phyloP scores from a whole-genome alignment of 1,284 basidiomycete genomes.

The Pterulicium gracile region DNA sequence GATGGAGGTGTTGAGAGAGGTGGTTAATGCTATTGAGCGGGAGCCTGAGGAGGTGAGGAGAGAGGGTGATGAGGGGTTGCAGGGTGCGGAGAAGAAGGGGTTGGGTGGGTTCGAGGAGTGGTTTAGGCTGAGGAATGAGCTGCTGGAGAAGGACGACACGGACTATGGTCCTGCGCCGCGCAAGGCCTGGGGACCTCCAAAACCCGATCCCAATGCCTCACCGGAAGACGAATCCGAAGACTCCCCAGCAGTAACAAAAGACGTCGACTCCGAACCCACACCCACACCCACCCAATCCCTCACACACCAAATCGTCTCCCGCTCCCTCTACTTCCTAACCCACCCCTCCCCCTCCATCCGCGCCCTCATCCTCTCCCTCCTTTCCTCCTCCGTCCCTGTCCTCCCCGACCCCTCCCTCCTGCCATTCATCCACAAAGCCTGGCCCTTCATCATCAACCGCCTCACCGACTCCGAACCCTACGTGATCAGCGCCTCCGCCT shows the following conservation, averaged over 20 bases:
- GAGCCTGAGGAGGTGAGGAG: conserved; percentile 26
- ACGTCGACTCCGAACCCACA: conserved; percentile 29
- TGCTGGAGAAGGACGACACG: conserved; percentile 23
- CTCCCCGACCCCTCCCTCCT: conserved; percentile 69
- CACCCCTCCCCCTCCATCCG: conserved; percentile 79
- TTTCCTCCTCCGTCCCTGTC: conserved; percentile 64
- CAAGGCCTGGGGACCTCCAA: conserved; percentile 34
- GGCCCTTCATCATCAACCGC: conserved; percentile 83
- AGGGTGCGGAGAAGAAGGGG: conserved; percentile 14
- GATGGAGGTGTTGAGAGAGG: conserved; percentile 75
- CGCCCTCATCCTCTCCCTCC: conserved; percentile 65
- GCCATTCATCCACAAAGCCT: conserved; percentile 74
- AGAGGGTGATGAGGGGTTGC: conserved; percentile 8
- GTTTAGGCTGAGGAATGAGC: conserved; percentile 39
- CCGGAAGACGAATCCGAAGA: conserved; percentile 16
- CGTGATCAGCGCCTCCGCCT: conserved; percentile 67
- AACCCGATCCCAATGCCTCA: too few relatives aligned
- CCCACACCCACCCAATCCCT: conserved; percentile 63
- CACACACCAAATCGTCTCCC: conserved; percentile 74
- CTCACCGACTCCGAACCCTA: conserved; percentile 63
- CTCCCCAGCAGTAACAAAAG: conserved; percentile 17
- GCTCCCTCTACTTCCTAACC: conserved; percentile 84
- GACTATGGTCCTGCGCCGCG: conserved; percentile 53
- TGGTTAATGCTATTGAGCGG: conserved; percentile 58
- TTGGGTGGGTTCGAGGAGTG: conserved; percentile 36